phyloP scores from a whole-genome alignment of 2,329 filamentous ascomycete genomes.

The Mycosphaerella sp. region DNA sequence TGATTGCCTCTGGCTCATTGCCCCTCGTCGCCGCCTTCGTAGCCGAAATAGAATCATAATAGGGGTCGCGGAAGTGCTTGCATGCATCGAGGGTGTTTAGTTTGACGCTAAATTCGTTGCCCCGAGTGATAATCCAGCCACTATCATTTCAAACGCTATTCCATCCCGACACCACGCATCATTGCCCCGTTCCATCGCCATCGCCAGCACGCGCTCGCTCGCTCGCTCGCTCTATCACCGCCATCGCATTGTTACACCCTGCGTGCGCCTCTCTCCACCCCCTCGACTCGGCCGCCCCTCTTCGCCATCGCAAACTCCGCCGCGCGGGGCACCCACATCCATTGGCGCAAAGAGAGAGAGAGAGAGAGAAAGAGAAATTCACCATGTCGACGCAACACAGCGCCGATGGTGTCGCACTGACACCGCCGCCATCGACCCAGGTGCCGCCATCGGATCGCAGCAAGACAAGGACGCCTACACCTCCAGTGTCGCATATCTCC shows the following conservation, averaged over 20 bases:
- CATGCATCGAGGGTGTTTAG: not conserved
- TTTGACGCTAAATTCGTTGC: not conserved
- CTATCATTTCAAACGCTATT: not conserved
- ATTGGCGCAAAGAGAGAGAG: not conserved
- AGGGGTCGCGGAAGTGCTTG: not conserved
- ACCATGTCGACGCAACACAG: slow-evolving; percentile 5
- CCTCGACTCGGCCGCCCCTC: not conserved
- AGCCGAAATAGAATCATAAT: not conserved
- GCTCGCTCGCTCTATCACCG: not conserved
- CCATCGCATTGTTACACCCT: not conserved
- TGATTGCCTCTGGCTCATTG: not conserved
- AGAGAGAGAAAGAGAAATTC: no score
- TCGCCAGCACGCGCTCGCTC: not conserved
- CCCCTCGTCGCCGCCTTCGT: not conserved
- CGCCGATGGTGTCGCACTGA: slow-evolving; percentile 37
- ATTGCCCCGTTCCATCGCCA: not conserved
- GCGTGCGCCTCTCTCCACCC: not conserved
- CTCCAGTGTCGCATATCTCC: slow-evolving; percentile 44
- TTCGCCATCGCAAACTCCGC: not conserved
- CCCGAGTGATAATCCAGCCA: not conserved
- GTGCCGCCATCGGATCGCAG: slow-evolving; percentile 33
- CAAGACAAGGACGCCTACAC: slow-evolving; percentile 46
- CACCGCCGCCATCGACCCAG: slow-evolving; percentile 59
- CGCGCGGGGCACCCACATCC: not conserved
- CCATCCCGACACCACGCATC: no score